phyloP scores from a whole-genome alignment of 768 basidiomycete species.

The Naganishia kalamii region DNA sequence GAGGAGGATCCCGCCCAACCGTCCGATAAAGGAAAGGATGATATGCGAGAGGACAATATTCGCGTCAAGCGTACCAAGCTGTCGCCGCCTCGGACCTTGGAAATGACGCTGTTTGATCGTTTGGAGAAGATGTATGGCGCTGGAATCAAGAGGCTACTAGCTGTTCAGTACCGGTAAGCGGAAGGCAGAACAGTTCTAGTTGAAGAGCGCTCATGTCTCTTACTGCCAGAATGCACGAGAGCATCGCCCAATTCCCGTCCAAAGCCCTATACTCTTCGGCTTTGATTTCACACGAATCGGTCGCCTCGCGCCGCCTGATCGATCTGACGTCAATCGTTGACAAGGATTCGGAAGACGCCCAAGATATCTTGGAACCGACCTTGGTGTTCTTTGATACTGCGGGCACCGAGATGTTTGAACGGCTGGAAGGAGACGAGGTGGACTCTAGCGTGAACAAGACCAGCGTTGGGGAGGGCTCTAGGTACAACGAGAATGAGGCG shows the following conservation, averaged over 20 bases:
- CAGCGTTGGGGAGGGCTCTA: slow-evolving; percentile 61
- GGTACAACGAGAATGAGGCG: slow-evolving; percentile 91
- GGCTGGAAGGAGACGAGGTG: slow-evolving; percentile 58
- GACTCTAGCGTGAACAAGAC: slow-evolving; percentile 17
- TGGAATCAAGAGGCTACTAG: slow-evolving; percentile 75
- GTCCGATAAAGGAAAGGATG: background rate
- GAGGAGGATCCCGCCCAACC: background rate
- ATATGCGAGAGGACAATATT: slow-evolving; percentile 10
- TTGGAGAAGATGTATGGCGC: slow-evolving; percentile 81
- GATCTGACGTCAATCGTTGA: slow-evolving; percentile 58
- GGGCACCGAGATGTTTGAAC: slow-evolving; percentile 87
- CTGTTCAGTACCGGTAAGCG: slow-evolving; percentile 65
- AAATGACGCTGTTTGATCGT: slow-evolving; percentile 85
- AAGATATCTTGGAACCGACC: slow-evolving; percentile 67
- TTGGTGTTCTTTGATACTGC: slow-evolving; percentile 92
- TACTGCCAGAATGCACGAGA: slow-evolving; percentile 67
- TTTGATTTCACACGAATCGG: slow-evolving; percentile 64
- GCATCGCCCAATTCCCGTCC: slow-evolving; percentile 81
- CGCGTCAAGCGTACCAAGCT: slow-evolving; percentile 25
- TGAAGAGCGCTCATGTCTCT: background rate
- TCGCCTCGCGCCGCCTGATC: slow-evolving; percentile 63
- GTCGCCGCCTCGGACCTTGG: slow-evolving; percentile 59
- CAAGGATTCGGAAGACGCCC: slow-evolving; percentile 56
- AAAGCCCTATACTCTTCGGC: slow-evolving; percentile 68
- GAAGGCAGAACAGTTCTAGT: background rate